A percentile compares a stretch with the other conserved stretches of the same genome.
Evolutionary conservation across 1,284 basidiomycete genomes (phyloP).

Genomic region (Cerioporus squamosus): DNA sequence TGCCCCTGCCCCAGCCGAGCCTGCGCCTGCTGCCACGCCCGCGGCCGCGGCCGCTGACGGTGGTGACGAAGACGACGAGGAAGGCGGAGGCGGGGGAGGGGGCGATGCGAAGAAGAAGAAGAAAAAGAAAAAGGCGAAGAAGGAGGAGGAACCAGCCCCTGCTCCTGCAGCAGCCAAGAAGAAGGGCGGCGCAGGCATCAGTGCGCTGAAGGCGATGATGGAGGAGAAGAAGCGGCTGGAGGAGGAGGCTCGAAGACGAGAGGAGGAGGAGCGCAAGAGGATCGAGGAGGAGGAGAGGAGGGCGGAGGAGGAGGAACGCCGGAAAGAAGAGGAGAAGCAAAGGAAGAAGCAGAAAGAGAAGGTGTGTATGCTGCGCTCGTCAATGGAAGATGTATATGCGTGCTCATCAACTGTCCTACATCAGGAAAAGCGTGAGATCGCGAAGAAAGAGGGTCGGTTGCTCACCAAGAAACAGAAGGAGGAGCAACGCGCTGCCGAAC

Average conservation of each 20-base stretch:
- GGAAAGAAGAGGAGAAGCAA: constrained; percentile 83
- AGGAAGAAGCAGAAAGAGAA: constrained; percentile 91
- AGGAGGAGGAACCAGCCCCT: constrained; percentile 66
- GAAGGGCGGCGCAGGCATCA: constrained; percentile 69
- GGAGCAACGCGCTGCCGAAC: constrained; percentile 90
- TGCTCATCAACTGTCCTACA: constrained; percentile 5
- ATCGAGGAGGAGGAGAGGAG: constrained; percentile 86
- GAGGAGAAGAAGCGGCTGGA: constrained; percentile 88
- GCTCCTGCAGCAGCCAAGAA: constrained; percentile 55
- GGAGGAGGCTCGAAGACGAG: constrained; percentile 72
- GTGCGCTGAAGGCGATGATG: constrained; percentile 82
- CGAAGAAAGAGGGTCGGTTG: constrained; percentile 89
- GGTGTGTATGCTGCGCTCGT: constrained; percentile 45
- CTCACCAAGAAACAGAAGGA: constrained; percentile 97
- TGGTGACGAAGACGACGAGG: constrained; percentile 54
- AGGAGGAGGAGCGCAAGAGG: constrained; percentile 77
- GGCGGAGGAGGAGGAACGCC: constrained; percentile 76
- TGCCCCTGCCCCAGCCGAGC: constrained; percentile 27
- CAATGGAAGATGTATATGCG: background rate
- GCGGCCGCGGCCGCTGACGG: constrained; percentile 52
- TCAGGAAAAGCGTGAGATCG: constrained; percentile 81
- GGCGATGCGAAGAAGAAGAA: constrained; percentile 85
- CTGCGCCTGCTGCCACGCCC: constrained; percentile 32
- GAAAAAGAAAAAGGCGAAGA: constrained; percentile 88
- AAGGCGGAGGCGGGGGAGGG: constrained; percentile 51